phyloP scores from a whole-genome alignment of 1,284 basidiomycete genomes.

The Amylostereum chailletii region DNA sequence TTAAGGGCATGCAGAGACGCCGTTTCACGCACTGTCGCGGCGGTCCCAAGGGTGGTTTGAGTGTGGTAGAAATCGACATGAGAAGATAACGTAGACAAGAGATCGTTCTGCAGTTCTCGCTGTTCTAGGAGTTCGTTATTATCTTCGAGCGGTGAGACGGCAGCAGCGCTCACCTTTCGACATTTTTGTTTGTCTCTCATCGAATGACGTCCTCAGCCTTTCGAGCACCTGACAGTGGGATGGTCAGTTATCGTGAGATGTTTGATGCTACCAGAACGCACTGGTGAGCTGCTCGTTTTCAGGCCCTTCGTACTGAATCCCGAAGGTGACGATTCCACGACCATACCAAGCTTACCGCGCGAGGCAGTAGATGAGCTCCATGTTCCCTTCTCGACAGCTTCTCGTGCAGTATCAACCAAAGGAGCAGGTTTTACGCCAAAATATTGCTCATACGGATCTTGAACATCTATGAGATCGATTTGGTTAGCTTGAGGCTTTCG shows the following conservation, averaged over 20 bases:
- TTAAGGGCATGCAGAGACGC: background rate
- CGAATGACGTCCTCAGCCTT: background rate
- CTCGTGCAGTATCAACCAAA: background rate
- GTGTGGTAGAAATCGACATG: background rate
- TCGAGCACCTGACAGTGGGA: background rate
- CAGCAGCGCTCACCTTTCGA: background rate
- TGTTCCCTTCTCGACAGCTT: background rate
- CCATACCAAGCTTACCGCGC: background rate
- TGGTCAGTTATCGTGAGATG: background rate
- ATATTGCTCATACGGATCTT: background rate
- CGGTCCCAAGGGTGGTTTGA: background rate
- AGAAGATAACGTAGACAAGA: background rate
- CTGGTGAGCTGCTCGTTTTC: too few relatives aligned
- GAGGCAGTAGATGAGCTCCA: background rate
- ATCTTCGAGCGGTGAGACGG: too few relatives aligned
- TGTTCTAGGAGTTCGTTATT: background rate
- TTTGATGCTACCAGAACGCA: too few relatives aligned
- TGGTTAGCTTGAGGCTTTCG: slow-evolving; percentile 10
- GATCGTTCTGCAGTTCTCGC: background rate
- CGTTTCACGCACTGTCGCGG: background rate
- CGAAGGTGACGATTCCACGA: background rate
- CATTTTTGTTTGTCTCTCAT: background rate
- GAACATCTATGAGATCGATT: slow-evolving; percentile 7
- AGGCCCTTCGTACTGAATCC: background rate
- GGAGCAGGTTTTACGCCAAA: background rate